Evolutionary conservation across 2,329 filamentous ascomycete genomes (phyloP).

Genomic region (Cyanodermella asteris): DNA sequence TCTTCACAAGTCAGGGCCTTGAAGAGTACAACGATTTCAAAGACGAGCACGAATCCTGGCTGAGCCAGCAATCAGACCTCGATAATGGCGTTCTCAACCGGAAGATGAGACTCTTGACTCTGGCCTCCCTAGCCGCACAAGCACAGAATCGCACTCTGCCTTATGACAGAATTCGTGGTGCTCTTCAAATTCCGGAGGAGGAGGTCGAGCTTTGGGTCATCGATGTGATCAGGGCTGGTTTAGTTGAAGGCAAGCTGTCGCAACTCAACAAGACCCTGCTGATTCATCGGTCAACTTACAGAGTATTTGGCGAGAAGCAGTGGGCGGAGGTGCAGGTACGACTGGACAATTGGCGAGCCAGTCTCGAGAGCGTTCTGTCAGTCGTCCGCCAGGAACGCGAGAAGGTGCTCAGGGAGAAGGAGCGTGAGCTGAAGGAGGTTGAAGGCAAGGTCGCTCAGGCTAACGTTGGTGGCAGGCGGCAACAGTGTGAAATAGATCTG

Average conservation of each 20-base stretch:
- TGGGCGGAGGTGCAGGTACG: slow-evolving; percentile 86
- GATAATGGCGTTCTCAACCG: slow-evolving; percentile 58
- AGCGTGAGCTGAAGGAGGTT: slow-evolving; percentile 51
- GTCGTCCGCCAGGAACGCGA: slow-evolving; percentile 65
- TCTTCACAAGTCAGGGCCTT: slow-evolving; percentile 82
- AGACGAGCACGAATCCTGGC: slow-evolving; percentile 69
- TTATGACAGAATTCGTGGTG: slow-evolving; percentile 64
- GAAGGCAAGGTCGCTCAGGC: slow-evolving; percentile 37
- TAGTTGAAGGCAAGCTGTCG: slow-evolving; percentile 89
- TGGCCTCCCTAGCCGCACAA: slow-evolving; percentile 70
- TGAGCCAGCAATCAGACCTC: slow-evolving; percentile 53
- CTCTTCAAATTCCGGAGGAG: slow-evolving; percentile 57
- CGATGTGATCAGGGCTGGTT: slow-evolving; percentile 83
- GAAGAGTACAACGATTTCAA: slow-evolving; percentile 94
- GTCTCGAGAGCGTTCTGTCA: slow-evolving; percentile 53
- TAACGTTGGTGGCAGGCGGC: slow-evolving; percentile 9
- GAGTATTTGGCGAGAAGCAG: slow-evolving; percentile 93
- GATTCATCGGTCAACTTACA: slow-evolving; percentile 87
- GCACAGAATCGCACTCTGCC: slow-evolving; percentile 70
- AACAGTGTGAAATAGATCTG: slow-evolving; percentile 6
- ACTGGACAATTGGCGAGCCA: slow-evolving; percentile 76
- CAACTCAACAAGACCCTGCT: slow-evolving; percentile 86
- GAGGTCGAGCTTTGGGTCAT: slow-evolving; percentile 98
- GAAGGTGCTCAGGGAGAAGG: slow-evolving; percentile 53
- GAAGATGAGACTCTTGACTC: slow-evolving; percentile 91